These are phyloP conservation scores for Arxiozyma slooffiae DNA, from an alignment of 1,139 yeast species.

Conservation along the genomic window DNA sequence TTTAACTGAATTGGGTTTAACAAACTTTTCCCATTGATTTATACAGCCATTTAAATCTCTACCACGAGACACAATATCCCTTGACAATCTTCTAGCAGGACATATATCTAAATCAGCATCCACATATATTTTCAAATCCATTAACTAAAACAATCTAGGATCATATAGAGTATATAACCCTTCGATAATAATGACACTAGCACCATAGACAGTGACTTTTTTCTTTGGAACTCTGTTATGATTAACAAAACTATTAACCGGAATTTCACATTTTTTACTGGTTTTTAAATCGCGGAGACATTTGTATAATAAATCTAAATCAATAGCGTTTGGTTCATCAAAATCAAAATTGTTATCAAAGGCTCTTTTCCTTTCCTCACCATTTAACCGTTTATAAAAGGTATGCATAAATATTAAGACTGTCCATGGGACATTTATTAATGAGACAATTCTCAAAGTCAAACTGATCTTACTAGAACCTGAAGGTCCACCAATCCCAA, in stretches of 20 bases:
- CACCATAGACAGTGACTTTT: constrained; percentile 76
- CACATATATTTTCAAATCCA: constrained; percentile 83
- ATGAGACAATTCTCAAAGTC: constrained; percentile 70
- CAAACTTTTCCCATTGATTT: constrained; percentile 82
- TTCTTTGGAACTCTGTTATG: constrained; percentile 63
- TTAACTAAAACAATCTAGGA: constrained; percentile 54
- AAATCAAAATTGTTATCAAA: constrained; percentile 65
- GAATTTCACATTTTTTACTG: constrained; percentile 58
- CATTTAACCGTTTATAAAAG: constrained; percentile 66
- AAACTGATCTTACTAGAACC: constrained; percentile 95
- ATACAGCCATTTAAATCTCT: constrained; percentile 74
- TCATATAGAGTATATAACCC: constrained; percentile 83
- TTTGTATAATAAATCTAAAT: constrained; percentile 58
- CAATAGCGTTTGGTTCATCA: constrained; percentile 76
- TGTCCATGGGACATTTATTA: constrained; percentile 89
- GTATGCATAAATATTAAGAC: constrained; percentile 82
- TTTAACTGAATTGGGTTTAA: constrained; percentile 81
- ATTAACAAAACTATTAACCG: constrained; percentile 70
- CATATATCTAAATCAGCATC: constrained; percentile 92
- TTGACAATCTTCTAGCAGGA: constrained; percentile 71
- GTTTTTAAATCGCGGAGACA: constrained; percentile 57
- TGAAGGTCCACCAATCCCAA: constrained; percentile 89
- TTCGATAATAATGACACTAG: constrained; percentile 83
- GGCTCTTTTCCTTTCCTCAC: constrained; percentile 55
- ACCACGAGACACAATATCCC: constrained; percentile 82